These are phyloP conservation scores for Boletus subparvulus DNA, from an alignment of 768 basidiomycete species.

Conservation along the genomic window DNA sequence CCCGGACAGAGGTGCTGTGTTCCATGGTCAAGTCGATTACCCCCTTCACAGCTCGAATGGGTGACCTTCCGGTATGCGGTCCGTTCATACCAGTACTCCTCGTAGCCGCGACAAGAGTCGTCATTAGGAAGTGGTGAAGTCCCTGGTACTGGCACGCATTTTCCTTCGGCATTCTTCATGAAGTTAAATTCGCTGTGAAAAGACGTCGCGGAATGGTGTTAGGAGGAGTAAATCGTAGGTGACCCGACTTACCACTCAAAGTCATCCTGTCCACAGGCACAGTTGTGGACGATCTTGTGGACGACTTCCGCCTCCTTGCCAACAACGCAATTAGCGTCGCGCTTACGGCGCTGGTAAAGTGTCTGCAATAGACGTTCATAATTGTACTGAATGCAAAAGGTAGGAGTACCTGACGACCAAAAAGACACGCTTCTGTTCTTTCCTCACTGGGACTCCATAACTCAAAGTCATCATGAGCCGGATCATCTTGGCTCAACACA, in stretches of 20 bases:
- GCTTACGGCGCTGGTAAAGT: constrained; percentile 84
- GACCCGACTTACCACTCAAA: constrained; percentile 85
- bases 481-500: constrained; percentile 62
- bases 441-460: constrained; percentile 94
- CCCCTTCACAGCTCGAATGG: constrained; percentile 84
- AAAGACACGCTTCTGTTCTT: constrained; percentile 84
- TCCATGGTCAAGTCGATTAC: constrained; percentile 77
- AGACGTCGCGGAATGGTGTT: background rate
- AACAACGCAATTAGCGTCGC: constrained; percentile 80
- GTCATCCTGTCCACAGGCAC: constrained; percentile 69
- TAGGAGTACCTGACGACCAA: constrained; percentile 75
- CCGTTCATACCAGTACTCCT: constrained; percentile 90
- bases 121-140: constrained; percentile 63
- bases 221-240: background rate
- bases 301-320: constrained; percentile 61
- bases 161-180: constrained; percentile 59
- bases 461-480: constrained; percentile 90
- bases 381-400: background rate
- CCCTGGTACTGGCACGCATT: constrained; percentile 78
- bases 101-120: constrained; percentile 56
- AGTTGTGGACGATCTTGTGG: constrained; percentile 62
- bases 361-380: constrained; percentile 47
- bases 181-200: constrained; percentile 86
- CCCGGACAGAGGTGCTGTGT: constrained; percentile 77
- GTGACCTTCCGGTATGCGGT: constrained; percentile 90